Percentiles rank a stretch among this genome's conserved stretches.
Conservation (phyloP, 2,329 filamentous ascomycete genomes). For the Botryotinia narcissicola region DNA sequence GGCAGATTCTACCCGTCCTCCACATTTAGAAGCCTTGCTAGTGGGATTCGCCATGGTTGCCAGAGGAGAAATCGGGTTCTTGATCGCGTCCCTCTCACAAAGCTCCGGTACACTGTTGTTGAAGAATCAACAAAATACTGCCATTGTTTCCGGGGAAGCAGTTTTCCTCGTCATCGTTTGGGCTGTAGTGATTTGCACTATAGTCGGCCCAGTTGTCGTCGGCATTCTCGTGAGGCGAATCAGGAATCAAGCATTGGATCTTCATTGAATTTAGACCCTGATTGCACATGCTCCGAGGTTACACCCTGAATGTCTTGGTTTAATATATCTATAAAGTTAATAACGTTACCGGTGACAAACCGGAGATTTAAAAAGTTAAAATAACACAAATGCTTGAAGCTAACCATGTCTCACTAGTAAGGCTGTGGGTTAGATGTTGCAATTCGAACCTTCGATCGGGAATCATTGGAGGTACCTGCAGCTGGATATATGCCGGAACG, state of each 20-base stretch:
- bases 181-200: conserved; percentile 55
- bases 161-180: conserved; percentile 54
- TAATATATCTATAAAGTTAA: background rate
- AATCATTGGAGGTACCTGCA: background rate
- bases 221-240: conserved; percentile 48
- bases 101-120: conserved; percentile 41
- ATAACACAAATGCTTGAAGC: background rate
- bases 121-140: conserved; percentile 12
- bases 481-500: background rate
- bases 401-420: background rate
- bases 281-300: background rate
- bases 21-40: conserved; percentile 25
- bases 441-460: background rate
- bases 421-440: background rate
- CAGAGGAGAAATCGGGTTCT: conserved; percentile 75
- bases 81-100: conserved; percentile 69
- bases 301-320: background rate
- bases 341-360: background rate
- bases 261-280: background rate
- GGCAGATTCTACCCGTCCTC: conserved; percentile 22
- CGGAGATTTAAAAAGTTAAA: background rate
- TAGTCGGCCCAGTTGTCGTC: conserved; percentile 50
- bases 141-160: conserved; percentile 32
- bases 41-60: conserved; percentile 62
- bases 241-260: conserved; percentile 23